Conservation (phyloP, 495 filamentous ascomycete genomes). For the Trichocladium uniseriatum region DNA sequence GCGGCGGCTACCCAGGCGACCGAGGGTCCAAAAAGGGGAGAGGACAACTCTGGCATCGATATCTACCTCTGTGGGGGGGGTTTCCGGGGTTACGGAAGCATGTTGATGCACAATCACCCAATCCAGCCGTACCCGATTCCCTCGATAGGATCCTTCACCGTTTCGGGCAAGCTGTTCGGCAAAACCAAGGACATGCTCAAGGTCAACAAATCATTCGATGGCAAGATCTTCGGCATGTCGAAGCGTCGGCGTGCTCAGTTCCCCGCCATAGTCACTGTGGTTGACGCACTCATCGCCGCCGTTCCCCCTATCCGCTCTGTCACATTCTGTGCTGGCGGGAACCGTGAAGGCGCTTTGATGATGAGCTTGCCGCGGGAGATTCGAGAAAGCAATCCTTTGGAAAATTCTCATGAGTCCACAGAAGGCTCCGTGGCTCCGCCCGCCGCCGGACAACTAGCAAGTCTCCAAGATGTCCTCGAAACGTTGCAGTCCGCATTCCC, state of each 20-base stretch:
- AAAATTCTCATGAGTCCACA: constrained; percentile 23
- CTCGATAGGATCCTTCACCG: constrained; percentile 72
- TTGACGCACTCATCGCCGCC: constrained; percentile 59
- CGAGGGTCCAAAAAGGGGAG: constrained; percentile 27
- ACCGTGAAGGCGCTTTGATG: constrained; percentile 74
- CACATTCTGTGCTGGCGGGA: constrained; percentile 76
- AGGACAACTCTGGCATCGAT: constrained; percentile 49
- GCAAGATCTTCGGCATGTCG: constrained; percentile 71
- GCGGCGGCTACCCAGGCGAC: constrained; percentile 37
- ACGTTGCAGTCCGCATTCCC: constrained; percentile 48
- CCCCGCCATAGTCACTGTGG: constrained; percentile 70
- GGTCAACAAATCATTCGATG: constrained; percentile 42
- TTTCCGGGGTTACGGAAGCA: constrained; percentile 83
- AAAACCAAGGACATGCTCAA: constrained; percentile 50
- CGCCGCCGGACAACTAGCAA: constrained; percentile 16
- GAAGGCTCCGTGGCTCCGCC: not conserved
- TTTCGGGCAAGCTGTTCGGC: constrained; percentile 50
- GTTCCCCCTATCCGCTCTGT: constrained; percentile 63
- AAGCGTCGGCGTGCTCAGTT: constrained; percentile 72
- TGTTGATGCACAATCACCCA: constrained; percentile 61
- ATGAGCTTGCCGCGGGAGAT: constrained; percentile 49
- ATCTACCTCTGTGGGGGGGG: constrained; percentile 86
- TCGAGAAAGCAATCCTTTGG: constrained; percentile 55
- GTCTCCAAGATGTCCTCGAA: constrained; percentile 39
- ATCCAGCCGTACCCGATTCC: constrained; percentile 75